Percentiles rank a stretch among this genome's conserved stretches.
Evolutionary conservation across 441 rosid species (phyloP).

Genomic region (Omphalea diandra): DNA sequence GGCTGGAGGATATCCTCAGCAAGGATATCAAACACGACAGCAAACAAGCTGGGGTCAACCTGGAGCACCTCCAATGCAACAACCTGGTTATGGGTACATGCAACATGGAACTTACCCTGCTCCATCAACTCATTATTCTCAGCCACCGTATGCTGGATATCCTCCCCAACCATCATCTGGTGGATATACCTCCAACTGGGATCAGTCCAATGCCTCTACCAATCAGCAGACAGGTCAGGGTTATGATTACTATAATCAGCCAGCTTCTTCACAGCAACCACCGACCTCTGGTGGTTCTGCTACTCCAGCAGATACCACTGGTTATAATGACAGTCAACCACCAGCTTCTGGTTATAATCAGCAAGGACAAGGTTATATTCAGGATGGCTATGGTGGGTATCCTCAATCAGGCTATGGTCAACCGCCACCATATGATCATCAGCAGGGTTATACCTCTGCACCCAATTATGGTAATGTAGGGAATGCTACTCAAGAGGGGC

Average conservation of each 20-base stretch:
- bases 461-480: conserved; percentile 50
- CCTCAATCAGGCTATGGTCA: conserved; percentile 83
- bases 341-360: conserved; percentile 72
- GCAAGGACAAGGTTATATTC: conserved; percentile 74
- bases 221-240: conserved; percentile 60
- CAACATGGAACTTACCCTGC: conserved; percentile 90
- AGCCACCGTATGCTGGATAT: conserved; percentile 69
- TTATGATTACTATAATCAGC: conserved; percentile 90
- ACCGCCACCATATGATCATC: conserved; percentile 71
- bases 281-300: conserved; percentile 57
- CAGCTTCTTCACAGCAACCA: conserved; percentile 59
- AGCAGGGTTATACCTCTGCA: conserved; percentile 60
- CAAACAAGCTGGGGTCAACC: conserved; percentile 73
- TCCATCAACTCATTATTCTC: conserved; percentile 71
- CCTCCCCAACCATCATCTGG: conserved; percentile 79
- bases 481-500: conserved; percentile 72
- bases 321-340: conserved; percentile 70
- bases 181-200: conserved; percentile 79
- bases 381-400: conserved; percentile 84
- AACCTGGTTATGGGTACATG: conserved; percentile 80
- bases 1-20: conserved; percentile 88
- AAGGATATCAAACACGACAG: conserved; percentile 85
- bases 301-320: conserved; percentile 57
- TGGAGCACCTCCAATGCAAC: conserved; percentile 72
- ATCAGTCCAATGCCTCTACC: conserved; percentile 71